Percentiles rank a stretch among this genome's conserved stretches.
Conservation (phyloP, 1,284 basidiomycete genomes). For the Clitocybe nebularis region DNA sequence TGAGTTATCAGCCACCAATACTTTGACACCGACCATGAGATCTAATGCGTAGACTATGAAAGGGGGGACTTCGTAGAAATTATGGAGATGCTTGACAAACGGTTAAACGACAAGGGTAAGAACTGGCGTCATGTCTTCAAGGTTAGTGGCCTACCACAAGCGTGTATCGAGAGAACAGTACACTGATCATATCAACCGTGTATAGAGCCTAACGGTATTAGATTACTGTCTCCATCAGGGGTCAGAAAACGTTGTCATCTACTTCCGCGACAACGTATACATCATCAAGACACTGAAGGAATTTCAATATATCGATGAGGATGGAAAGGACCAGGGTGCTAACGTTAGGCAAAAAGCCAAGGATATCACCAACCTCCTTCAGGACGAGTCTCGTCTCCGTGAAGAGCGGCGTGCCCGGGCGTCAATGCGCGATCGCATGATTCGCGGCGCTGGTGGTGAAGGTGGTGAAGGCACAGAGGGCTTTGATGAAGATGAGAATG, state of each 20-base stretch:
- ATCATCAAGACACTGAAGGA: slow-evolving; percentile 99
- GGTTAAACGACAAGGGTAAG: slow-evolving; percentile 99
- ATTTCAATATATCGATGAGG: slow-evolving; percentile 96
- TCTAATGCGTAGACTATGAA: slow-evolving; percentile 7
- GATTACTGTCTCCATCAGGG: slow-evolving; percentile 97
- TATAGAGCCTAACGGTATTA: slow-evolving; percentile 89
- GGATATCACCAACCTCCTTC: slow-evolving; percentile 95
- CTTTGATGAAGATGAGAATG: slow-evolving; percentile 44
- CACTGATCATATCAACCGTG: background rate
- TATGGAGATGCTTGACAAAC: slow-evolving; percentile 99
- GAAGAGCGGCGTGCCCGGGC: slow-evolving; percentile 85
- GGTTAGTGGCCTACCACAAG: slow-evolving; percentile 35
- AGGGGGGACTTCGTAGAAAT: slow-evolving; percentile 99
- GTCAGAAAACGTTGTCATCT: slow-evolving; percentile 97
- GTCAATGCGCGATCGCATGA: slow-evolving; percentile 94
- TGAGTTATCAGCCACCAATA: slow-evolving; percentile 29
- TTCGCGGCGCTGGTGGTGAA: slow-evolving; percentile 46
- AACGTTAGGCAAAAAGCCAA: slow-evolving; percentile 99
- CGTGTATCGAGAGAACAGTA: slow-evolving; percentile 1
- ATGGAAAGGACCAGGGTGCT: slow-evolving; percentile 95
- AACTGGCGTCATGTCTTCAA: slow-evolving; percentile 99
- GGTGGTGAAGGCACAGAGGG: slow-evolving; percentile 43
- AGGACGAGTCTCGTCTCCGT: slow-evolving; percentile 83
- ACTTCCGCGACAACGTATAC: slow-evolving; percentile 97
- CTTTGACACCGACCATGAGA: slow-evolving; percentile 4